phyloP scores from a whole-genome alignment of 139 green algal species.

The Micractinium sp. region DNA sequence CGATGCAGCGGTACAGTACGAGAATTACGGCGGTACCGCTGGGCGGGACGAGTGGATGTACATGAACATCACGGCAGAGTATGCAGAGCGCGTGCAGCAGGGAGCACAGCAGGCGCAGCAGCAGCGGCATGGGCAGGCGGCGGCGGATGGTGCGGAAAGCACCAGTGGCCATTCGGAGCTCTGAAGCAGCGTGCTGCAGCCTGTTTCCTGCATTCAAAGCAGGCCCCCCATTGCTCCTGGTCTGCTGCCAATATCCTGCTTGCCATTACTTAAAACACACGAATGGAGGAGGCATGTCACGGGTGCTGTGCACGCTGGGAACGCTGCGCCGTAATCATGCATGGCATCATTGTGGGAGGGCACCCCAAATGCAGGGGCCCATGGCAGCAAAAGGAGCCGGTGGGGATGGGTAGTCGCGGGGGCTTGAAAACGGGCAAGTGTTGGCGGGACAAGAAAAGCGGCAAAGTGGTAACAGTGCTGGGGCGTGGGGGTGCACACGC shows the following conservation, averaged over 20 bases:
- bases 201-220: not conserved
- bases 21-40: not conserved
- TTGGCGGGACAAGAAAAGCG: not conserved
- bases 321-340: not conserved
- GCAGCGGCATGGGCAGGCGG: not conserved
- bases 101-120: not conserved
- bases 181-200: not conserved
- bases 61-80: slow-evolving; percentile 14
- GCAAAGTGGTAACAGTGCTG: too few relatives aligned
- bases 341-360: not conserved
- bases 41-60: slow-evolving; percentile 8
- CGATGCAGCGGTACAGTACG: not conserved
- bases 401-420: not conserved
- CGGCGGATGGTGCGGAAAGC: not conserved
- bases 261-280: too few relatives aligned
- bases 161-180: not conserved
- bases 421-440: not conserved
- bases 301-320: too few relatives aligned
- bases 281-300: too few relatives aligned
- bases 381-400: not conserved
- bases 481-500: too few relatives aligned
- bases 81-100: not conserved
- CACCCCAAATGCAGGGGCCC: not conserved
- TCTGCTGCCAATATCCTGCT: too few relatives aligned
- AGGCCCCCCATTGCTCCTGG: too few relatives aligned